phyloP scores from a whole-genome alignment of 805 yeast species.

The Metschnikowia hibisci region DNA sequence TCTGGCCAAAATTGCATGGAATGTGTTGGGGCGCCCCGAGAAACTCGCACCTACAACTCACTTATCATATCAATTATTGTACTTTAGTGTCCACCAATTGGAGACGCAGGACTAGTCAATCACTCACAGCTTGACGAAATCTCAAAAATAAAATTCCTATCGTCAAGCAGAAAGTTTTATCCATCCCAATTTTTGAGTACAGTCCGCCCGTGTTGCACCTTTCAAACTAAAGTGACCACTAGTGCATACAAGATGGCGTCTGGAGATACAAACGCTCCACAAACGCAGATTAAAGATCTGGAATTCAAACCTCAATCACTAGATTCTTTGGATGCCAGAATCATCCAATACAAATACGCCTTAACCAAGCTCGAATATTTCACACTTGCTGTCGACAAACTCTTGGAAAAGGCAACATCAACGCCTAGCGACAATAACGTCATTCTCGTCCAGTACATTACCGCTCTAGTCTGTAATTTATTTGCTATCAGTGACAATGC shows the following conservation, averaged over 20 bases:
- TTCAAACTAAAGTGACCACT: neutral
- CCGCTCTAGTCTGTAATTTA: constrained; percentile 27
- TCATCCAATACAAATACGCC: constrained; percentile 57
- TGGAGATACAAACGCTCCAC: neutral
- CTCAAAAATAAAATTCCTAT: no score
- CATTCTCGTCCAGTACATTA: constrained; percentile 35
- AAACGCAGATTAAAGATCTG: neutral
- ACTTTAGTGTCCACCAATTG: no score
- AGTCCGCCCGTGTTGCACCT: neutral
- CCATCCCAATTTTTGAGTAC: no score
- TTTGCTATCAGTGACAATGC: constrained; percentile 37
- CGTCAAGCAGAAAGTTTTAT: no score
- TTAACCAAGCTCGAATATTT: constrained; percentile 43
- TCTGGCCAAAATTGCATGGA: no score
- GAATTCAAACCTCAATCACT: constrained; percentile 8
- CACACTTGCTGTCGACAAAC: constrained; percentile 14
- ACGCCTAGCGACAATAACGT: constrained; percentile 6
- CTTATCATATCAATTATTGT: neutral
- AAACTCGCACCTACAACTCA: constrained; percentile 3
- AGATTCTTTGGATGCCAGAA: constrained; percentile 51
- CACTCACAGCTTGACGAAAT: no score
- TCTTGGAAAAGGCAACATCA: neutral
- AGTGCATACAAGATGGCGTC: neutral
- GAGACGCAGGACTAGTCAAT: no score
- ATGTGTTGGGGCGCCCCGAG: neutral